Base-by-base conservation (phyloP, 2,329 filamentous ascomycete genomes). In the Leptoxyphium fumago region DNA sequence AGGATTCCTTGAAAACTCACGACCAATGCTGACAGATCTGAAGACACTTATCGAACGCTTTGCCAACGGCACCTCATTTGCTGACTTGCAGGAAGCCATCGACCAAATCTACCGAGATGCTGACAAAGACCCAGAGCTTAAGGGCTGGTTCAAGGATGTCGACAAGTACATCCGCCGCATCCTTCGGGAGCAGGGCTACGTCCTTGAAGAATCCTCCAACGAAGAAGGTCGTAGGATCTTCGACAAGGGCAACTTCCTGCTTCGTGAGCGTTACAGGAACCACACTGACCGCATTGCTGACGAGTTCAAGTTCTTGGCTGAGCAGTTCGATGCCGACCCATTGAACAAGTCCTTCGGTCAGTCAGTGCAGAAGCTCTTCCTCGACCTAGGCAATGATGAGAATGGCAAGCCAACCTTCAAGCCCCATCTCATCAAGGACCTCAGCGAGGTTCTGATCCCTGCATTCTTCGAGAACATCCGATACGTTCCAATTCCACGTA, bases 41-140 rank as follows among this genome's bases (percentile, higher is more conserved):
- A 71, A 84, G 77, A 85, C 78, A 8, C 71, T 98, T 15, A 80
- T 98, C 52, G 91, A 96, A 70, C 83, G 91, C 40, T 96, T 95
- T 55, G 91, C 91, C 60, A 96, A 98, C 64, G 81, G 81, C 57
- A 96, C 91, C 8, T 95, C 88, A 0, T 78, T 80, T 29, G 82
- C 93, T 50, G 85, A 94, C 52, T 69, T 96, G 3, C 86, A 91
- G 67, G 79, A 83, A 14, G 78, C 87, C 0, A 81, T 98, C 62
- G 81, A 87, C 52, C 75, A 78, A 50, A 80, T 98, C 54, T 96
- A 96, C 69, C 70, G 71, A 41, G 85, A 94, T 61, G 87, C 91
- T 4, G 85, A 96, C 50, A 73, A 73, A 15, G 91, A 98, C 52
- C 77, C 81, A 0, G 85, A 96, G 59, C 75, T 98, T 43, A 86